Percentiles rank a stretch among this genome's conserved stretches.
Conservation (phyloP, 1,284 basidiomycete species). For the Mycosarcoma maydis region DNA sequence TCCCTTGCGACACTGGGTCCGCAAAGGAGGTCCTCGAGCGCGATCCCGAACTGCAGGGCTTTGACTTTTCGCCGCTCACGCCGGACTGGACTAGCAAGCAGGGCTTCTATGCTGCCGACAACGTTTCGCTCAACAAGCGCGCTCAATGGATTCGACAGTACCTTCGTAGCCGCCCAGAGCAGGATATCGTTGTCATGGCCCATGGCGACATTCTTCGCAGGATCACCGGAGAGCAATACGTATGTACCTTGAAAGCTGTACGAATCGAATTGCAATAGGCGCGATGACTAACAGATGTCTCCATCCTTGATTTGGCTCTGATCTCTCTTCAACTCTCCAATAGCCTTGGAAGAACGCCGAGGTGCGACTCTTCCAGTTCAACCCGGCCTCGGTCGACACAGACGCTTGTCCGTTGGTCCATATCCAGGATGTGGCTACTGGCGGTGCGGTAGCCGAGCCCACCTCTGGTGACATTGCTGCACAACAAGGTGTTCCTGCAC, state of each 20-base stretch:
- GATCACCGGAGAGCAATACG: slow-evolving; percentile 51
- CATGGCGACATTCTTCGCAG: slow-evolving; percentile 66
- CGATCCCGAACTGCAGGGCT: slow-evolving; percentile 56
- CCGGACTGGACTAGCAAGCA: slow-evolving; percentile 65
- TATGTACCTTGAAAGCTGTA: slow-evolving; percentile 11
- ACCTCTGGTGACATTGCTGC: slow-evolving; percentile 54
- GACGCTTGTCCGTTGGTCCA: slow-evolving; percentile 52
- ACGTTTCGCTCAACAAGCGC: slow-evolving; percentile 51
- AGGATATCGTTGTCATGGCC: slow-evolving; percentile 63
- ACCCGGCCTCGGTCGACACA: slow-evolving; percentile 43
- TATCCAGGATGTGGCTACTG: slow-evolving; percentile 50
- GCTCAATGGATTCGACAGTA: slow-evolving; percentile 65
- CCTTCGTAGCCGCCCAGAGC: slow-evolving; percentile 60
- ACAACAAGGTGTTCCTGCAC: slow-evolving; percentile 16
- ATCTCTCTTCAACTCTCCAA: neutral
- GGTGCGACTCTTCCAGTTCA: slow-evolving; percentile 61
- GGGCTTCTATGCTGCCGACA: slow-evolving; percentile 64
- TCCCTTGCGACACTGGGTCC: slow-evolving; percentile 66
- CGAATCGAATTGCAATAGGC: neutral
- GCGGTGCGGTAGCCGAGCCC: slow-evolving; percentile 51
- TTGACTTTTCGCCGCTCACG: slow-evolving; percentile 61
- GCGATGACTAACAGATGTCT: neutral
- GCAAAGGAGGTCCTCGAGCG: slow-evolving; percentile 54
- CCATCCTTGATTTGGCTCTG: neutral
- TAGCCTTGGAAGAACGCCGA: slow-evolving; percentile 66